Evolutionary conservation across 352 stramenopile species (phyloP).

Genomic region (Globisporangium rhizosaccharum): DNA sequence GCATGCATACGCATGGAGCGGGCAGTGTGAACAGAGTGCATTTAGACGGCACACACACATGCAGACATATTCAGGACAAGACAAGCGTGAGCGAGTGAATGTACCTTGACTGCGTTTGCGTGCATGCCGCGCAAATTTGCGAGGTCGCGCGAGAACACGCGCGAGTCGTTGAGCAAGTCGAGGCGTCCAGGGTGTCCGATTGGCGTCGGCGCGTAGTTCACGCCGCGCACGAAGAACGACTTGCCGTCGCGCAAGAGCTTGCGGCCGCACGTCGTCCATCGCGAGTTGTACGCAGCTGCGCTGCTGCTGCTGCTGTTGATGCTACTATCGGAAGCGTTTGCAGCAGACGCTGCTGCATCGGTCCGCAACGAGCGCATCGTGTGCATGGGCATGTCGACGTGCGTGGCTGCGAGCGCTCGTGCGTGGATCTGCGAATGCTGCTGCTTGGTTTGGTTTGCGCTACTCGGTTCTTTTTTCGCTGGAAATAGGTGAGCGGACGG

Average conservation of each 20-base stretch:
- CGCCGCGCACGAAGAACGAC: slow-evolving; percentile 64
- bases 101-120: slow-evolving; percentile 55
- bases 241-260: slow-evolving; percentile 52
- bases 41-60: neutral
- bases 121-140: slow-evolving; percentile 67
- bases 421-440: too few relatives aligned
- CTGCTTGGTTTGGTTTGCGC: too few relatives aligned
- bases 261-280: slow-evolving; percentile 53
- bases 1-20: neutral
- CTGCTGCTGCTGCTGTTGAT: neutral
- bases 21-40: too few relatives aligned
- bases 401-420: too few relatives aligned
- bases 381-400: too few relatives aligned
- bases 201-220: slow-evolving; percentile 69
- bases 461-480: too few relatives aligned
- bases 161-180: slow-evolving; percentile 49
- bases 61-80: neutral
- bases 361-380: too few relatives aligned
- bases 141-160: slow-evolving; percentile 58
- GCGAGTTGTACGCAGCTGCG: slow-evolving; percentile 27
- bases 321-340: neutral
- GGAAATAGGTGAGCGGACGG: too few relatives aligned
- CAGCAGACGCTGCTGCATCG: neutral
- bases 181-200: slow-evolving; percentile 45
- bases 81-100: neutral